Evolutionary conservation across 768 basidiomycete species (phyloP).

Genomic region (Auricularia auricula-judae): DNA sequence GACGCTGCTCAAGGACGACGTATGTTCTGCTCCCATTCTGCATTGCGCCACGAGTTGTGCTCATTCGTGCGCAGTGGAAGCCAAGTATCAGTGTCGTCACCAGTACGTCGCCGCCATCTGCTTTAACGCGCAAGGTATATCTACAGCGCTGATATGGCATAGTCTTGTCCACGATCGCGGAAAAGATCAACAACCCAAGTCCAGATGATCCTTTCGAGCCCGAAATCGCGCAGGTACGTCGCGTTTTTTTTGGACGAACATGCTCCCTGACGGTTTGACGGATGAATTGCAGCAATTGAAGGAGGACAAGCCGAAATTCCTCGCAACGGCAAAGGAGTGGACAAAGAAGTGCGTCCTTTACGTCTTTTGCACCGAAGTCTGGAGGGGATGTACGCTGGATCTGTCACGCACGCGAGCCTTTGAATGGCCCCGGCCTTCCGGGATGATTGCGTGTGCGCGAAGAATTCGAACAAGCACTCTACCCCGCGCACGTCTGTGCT

Average conservation of each 20-base stretch:
- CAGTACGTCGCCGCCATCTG: conserved; percentile 29
- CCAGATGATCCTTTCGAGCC: conserved; percentile 84
- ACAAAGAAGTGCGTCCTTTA: conserved; percentile 58
- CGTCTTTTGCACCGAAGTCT: neutral
- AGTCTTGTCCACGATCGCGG: conserved; percentile 71
- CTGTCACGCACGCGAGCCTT: neutral
- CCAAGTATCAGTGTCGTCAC: conserved; percentile 64
- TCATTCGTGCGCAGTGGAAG: conserved; percentile 54
- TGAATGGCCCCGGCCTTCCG: too few species aligned
- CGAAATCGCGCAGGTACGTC: conserved; percentile 44
- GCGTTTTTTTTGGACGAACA: neutral
- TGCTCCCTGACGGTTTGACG: neutral
- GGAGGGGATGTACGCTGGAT: neutral
- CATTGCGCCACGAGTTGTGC: neutral
- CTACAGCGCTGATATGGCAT: conserved; percentile 8
- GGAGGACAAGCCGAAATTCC: conserved; percentile 65
- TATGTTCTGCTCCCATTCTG: conserved; percentile 20
- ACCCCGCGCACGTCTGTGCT: too few species aligned
- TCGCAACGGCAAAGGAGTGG: conserved; percentile 68
- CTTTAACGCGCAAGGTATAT: neutral
- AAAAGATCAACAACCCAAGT: conserved; percentile 81
- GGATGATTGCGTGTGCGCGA: too few species aligned
- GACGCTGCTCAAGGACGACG: conserved; percentile 75
- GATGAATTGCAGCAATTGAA: conserved; percentile 46
- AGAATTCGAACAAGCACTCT: too few species aligned